Evolutionary conservation across 2,329 filamentous ascomycete genomes (phyloP), one percentile per base, ranked within the genome.

Genomic region (Colletotrichum sp.): DNA sequence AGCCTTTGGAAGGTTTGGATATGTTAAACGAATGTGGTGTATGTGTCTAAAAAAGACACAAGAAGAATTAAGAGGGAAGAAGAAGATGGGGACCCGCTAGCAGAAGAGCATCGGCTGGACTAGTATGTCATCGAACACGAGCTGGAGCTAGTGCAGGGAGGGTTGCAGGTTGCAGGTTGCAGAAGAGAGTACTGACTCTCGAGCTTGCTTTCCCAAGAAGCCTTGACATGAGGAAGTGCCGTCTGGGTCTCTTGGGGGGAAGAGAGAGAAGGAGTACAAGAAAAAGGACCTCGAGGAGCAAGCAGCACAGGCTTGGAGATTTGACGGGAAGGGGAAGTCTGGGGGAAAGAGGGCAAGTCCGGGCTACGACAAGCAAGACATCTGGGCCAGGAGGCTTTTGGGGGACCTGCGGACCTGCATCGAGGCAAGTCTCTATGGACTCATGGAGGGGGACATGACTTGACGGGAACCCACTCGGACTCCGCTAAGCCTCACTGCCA

Each of bases 401-500:
- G 59, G 59, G 34, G 43, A 26, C 30, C 30, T 28, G 68, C 24
- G 52, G 30, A 57, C 43, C 30, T 28, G 43, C 68, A 61, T 73
- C 64, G 64, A 64, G 71, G 16, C 59, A 67, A 55, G 52, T 30
- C 32, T 61, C 57, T 55, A 0, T 39, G 28, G 28, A 30, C 28
- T 30, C 28, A 30, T 30, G 7, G 36, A 36, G 36, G 39, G 36
- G 43, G 59, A 71, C 61, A 71, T 68, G 69, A 75, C 69, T 72
- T 75, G 18, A 72, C 55, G 73, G 63, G 69, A 75, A 75, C 69
- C 73, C 73, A 75, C 69, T 72, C 69, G 73, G 73, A 75, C 63
- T 75, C 73, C 57, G 73, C 73, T 68, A 72, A 72, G 73, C 69
- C 69, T 75, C 73, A 72, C 69, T 75, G 73, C 73, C 69, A 72